Base-by-base conservation (phyloP, 768 basidiomycete genomes). In the Sarcomyxa edulis region DNA sequence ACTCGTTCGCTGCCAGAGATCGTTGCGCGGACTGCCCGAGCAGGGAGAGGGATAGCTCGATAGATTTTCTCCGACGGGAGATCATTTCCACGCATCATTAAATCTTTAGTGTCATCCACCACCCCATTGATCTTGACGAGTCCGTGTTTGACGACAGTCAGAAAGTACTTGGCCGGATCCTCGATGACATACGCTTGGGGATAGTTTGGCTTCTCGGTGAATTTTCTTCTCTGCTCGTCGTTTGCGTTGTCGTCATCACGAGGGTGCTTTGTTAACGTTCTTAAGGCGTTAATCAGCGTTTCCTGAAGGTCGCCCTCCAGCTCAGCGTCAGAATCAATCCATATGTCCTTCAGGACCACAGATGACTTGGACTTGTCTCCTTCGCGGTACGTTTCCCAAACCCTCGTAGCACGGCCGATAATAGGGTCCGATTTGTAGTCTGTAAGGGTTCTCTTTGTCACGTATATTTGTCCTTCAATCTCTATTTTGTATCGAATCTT, bases 361-460 rank as follows among this genome's bases (percentile, higher is more conserved):
- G 31, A 22, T 19, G 15, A 16, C 25, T 39, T 31, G 11, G 19
- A 32, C 31, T 41, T 23, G 6, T 36, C 33, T 2, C 14, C 25
- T 9, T 25, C 32, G 5, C 11, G 7, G 4, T 40, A 16, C 26
- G 35, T 44, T 21, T 35, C 27, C 42, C 43, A 48, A n/a, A 45
- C 44, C 5, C 47, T 38, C 7, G 47, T 45, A 18, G 34, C 39
- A 4, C 44, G 38, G 11, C 33, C 29, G 4, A 16, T 20, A n/a
- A 45, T 37, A n/a, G 12, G 6, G n/a, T 37, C 34, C 4, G 39
- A 34, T n/a, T 30, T 14, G n/a, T 18, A 34, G 10, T 45, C 39
- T 14, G 24, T 20, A 10, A 45, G 16, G 23, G 19, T 21, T 3
- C 24, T n/a, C 21, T 21, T 20, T 2, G 36, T 36, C 10, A 19